Conservation (phyloP, 2,329 filamentous ascomycete genomes). For the Epicoccum sorghinum region DNA sequence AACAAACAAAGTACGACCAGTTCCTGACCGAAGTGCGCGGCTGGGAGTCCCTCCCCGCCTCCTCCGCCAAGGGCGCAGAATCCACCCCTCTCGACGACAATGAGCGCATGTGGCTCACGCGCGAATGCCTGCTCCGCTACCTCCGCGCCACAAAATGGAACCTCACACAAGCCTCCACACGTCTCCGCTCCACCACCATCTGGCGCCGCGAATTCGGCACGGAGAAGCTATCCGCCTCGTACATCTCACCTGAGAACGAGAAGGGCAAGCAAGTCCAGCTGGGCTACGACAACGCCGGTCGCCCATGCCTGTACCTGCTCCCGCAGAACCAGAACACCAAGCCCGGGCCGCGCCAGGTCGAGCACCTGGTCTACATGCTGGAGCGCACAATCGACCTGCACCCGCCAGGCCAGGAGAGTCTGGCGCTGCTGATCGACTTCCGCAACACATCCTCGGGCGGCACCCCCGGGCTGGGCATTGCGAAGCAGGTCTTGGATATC, state of each 20-base stretch:
- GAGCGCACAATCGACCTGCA: constrained; percentile 88
- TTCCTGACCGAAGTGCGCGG: constrained; percentile 72
- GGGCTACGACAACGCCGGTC: constrained; percentile 82
- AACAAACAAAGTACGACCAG: constrained; percentile 79
- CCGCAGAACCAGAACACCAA: constrained; percentile 94
- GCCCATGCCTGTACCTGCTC: constrained; percentile 90
- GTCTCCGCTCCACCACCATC: constrained; percentile 78
- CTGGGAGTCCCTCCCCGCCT: constrained; percentile 74
- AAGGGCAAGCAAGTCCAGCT: constrained; percentile 93
- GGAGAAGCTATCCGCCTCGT: constrained; percentile 74
- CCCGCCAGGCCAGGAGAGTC: constrained; percentile 82
- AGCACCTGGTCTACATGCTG: constrained; percentile 95
- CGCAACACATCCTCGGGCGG: constrained; percentile 76
- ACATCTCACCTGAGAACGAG: constrained; percentile 92
- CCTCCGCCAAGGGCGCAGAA: constrained; percentile 63
- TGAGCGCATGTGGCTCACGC: constrained; percentile 89
- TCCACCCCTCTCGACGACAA: constrained; percentile 72
- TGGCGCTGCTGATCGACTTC: constrained; percentile 91
- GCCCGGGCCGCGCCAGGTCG: constrained; percentile 80
- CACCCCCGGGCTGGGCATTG: constrained; percentile 77
- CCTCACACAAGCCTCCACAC: constrained; percentile 73
- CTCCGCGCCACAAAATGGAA: constrained; percentile 91
- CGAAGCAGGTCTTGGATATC: constrained; percentile 84
- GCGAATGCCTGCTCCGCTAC: constrained; percentile 90
- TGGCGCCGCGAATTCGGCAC: constrained; percentile 94